Base-by-base conservation (phyloP, 164 flowering plant species). In the Liquidambar formosana region DNA sequence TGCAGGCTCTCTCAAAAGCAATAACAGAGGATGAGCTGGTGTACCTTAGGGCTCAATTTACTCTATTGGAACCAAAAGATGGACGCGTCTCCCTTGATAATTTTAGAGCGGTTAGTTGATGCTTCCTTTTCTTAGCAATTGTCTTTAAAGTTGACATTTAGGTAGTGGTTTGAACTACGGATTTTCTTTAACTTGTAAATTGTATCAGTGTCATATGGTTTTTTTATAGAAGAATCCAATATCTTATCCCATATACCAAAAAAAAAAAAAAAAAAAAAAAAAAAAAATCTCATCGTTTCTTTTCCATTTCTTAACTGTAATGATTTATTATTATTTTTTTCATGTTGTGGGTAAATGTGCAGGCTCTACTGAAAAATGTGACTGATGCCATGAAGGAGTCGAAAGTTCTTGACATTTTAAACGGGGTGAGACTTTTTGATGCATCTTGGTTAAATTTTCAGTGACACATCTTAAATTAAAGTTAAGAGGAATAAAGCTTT, bases 351-450 rank as follows among this genome's bases (percentile, higher is more conserved):
- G 10, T n/a, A 66, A 43, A 25, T 51, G 15, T 88, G 76, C 93
- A 96, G 98, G 98, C 97, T 70, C 88, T 96, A 21, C 27, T 73
- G 77, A 81, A 77, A 75, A 79, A 87, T 79, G 81, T 77, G 43
- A 93, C 98, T 51, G 99, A 93, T 80, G 96, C 98, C 41, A 96
- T 96, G 99, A 92, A 64, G 76, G 96, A 89, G 61, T 85, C 97
- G 0, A 83, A 91, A 79, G 93, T 89, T 77, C 79, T 78, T 57
- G 98, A 92, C 58, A 83, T 90, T 73, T 68, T 93, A 71, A 80
- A 83, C 73, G 44, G 72, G 89, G 99, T 96, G 65, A 75, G 86
- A 47, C 26, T 19, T 56, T 60, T 19, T 71, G 64, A 28, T 46
- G 10, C 8, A 43, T 22, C 21, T 67, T n/a, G 9, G 25, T 38